Evolutionary conservation across 352 stramenopile genomes (phyloP).

Genomic region (Peronosclerospora sorghi): DNA sequence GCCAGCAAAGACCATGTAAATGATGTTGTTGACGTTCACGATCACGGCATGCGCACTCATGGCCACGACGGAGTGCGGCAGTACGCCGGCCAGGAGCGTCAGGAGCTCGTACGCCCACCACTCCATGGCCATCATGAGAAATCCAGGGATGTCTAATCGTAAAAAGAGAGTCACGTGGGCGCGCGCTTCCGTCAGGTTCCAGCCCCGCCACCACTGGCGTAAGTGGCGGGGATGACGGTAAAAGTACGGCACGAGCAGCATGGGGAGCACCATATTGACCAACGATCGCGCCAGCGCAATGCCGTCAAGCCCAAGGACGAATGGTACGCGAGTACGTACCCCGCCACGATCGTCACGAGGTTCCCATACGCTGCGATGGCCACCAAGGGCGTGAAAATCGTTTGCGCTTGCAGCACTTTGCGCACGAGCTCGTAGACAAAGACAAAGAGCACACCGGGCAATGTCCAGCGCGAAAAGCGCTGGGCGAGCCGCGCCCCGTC

Average conservation of each 20-base stretch:
- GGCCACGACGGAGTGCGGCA: constrained; percentile 37
- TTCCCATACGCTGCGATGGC: too few species aligned
- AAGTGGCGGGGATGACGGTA: constrained; percentile 21
- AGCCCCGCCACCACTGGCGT: constrained; percentile 34
- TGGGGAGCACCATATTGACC: constrained; percentile 33
- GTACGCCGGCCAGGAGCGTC: constrained; percentile 35
- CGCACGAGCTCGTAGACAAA: too few species aligned
- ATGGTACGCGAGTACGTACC: constrained; percentile 46
- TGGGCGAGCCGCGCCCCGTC: too few species aligned
- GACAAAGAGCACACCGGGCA: too few species aligned
- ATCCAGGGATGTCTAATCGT: constrained; percentile 35
- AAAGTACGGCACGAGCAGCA: constrained; percentile 49
- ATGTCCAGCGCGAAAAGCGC: too few species aligned
- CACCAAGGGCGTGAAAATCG: too few species aligned
- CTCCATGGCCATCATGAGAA: constrained; percentile 55
- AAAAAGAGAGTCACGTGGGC: too few species aligned
- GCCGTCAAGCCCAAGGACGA: constrained; percentile 56
- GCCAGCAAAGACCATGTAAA: constrained; percentile 61
- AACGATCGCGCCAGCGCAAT: constrained; percentile 52
- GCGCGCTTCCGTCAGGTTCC: too few species aligned
- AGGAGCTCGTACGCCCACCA: constrained; percentile 64
- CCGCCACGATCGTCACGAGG: too few species aligned
- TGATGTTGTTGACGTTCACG: constrained; percentile 45
- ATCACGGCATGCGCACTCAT: constrained; percentile 53
- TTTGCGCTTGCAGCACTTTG: too few species aligned